A percentile compares a stretch with the other conserved stretches of the same genome.
Conservation (phyloP, 1,284 basidiomycete genomes). For the Ganoderma leucocontextum region DNA sequence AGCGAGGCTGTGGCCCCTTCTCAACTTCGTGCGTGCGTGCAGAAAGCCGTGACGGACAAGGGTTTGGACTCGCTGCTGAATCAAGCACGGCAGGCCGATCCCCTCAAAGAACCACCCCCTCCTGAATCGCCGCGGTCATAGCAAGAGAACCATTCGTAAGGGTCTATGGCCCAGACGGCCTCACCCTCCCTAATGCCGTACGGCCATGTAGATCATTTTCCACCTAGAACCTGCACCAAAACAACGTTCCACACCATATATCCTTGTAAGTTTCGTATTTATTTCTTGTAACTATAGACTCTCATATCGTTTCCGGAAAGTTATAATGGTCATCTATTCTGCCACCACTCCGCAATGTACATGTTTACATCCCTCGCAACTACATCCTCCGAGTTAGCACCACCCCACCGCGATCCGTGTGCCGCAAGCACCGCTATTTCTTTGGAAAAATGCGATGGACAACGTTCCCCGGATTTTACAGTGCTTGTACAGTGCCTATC, state of each 20-base stretch:
- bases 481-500: not conserved
- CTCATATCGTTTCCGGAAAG: not conserved
- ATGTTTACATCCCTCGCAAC: not conserved
- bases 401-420: not conserved
- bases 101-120: constrained; percentile 62
- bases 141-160: not conserved
- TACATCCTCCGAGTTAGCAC: not conserved
- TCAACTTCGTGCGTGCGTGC: constrained; percentile 12
- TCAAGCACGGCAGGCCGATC: constrained; percentile 85
- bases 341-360: not conserved
- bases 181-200: not conserved
- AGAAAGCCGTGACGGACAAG: constrained; percentile 87
- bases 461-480: not conserved
- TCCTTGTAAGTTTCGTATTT: not conserved
- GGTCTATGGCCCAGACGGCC: not conserved
- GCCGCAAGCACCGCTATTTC: not conserved
- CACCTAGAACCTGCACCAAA: not conserved
- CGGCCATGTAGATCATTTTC: not conserved
- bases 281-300: not conserved
- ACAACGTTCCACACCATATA: not conserved
- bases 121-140: constrained; percentile 1
- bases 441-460: not conserved
- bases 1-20: not conserved
- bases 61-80: constrained; percentile 79
- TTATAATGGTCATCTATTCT: not conserved